phyloP scores from a whole-genome alignment of 2,329 filamentous ascomycete species.

The Madurella mycetomatis region DNA sequence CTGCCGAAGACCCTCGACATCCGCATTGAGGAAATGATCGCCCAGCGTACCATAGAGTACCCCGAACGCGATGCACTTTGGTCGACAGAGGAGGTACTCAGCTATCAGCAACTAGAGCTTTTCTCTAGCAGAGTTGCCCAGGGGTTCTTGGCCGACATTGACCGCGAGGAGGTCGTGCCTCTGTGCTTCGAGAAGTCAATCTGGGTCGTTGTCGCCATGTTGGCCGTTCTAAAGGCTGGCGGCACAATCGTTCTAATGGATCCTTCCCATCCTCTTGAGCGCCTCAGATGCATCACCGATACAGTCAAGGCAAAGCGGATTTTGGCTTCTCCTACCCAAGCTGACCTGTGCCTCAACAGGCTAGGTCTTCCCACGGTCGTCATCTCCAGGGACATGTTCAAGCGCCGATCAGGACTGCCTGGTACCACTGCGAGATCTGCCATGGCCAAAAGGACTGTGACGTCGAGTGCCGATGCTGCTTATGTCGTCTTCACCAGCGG shows the following conservation, averaged over 20 bases:
- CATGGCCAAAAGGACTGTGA: conserved; percentile 9
- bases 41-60: conserved; percentile 9
- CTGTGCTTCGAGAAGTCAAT: conserved; percentile 19
- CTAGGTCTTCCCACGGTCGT: conserved; percentile 6
- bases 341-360: conserved; percentile 4
- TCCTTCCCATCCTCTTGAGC: conserved; percentile 7
- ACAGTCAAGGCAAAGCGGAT: conserved; percentile 5
- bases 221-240: conserved; percentile 14
- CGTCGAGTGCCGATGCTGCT: conserved; percentile 12
- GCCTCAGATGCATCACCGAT: conserved; percentile 1
- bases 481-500: conserved; percentile 43
- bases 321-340: conserved; percentile 3
- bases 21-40: conserved; percentile 8
- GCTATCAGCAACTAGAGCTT: conserved; percentile 26
- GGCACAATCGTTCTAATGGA: conserved; percentile 13
- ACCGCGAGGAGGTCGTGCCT: conserved; percentile 7
- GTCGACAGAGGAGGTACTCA: conserved; percentile 27
- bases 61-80: conserved; percentile 27
- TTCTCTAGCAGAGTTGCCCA: conserved; percentile 24
- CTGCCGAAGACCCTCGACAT: conserved; percentile 1
- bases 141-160: conserved; percentile 10
- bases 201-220: conserved; percentile 13
- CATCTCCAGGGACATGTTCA: conserved; percentile 14
- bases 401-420: neutral
- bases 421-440: neutral